A percentile compares a stretch with the other conserved stretches of the same genome.
Evolutionary conservation across 129 eudicot species (phyloP).

Genomic region (carrot (Daucus carota)): DH1_v3.0 NC_030385.2:11196001-11196500

Average conservation of each 20-base stretch:
- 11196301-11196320: slow-evolving; percentile 33
- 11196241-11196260: slow-evolving; percentile 91
- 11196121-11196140: background rate
- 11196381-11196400: slow-evolving; percentile 34
- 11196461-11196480: slow-evolving; percentile 50
- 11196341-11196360: slow-evolving; percentile 43
- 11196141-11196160: background rate
- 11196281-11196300: slow-evolving; percentile 48
- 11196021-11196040: background rate
- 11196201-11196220: slow-evolving; percentile 90
- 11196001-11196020: no score
- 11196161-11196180: background rate
- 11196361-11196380: slow-evolving; percentile 31
- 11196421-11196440: slow-evolving; percentile 78
- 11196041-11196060: background rate
- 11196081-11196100: background rate
- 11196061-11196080: background rate
- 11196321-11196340: slow-evolving; percentile 77
- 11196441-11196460: slow-evolving; percentile 66
- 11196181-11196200: slow-evolving; percentile 50
- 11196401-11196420: slow-evolving; percentile 93
- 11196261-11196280: slow-evolving; percentile 69
- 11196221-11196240: slow-evolving; percentile 89
- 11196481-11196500: slow-evolving; percentile 62
- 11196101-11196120: background rate